These are phyloP conservation scores for Aspergillus novoparasiticus DNA, from an alignment of 2,329 filamentous ascomycete species.

Conservation along the genomic window DNA sequence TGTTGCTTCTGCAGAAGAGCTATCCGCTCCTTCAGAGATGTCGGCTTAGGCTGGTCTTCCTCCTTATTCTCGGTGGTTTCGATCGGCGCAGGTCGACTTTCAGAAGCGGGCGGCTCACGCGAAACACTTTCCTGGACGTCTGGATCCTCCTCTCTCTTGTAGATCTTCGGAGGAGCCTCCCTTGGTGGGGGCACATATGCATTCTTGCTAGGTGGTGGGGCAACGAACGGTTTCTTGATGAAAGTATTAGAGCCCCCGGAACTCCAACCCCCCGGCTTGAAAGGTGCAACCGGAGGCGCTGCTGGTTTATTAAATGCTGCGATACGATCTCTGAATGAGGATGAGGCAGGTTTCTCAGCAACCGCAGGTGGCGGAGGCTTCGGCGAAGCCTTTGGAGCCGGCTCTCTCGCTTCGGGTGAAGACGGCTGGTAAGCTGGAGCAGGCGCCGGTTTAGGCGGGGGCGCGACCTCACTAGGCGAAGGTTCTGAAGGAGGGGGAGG, in stretches of 20 bases:
- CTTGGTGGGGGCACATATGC: constrained; percentile 78
- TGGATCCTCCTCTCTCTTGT: constrained; percentile 85
- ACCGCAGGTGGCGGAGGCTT: constrained; percentile 67
- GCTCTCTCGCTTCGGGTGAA: constrained; percentile 36
- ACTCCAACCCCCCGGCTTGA: constrained; percentile 72
- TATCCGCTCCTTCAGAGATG: constrained; percentile 92
- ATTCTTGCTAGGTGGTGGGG: constrained; percentile 89
- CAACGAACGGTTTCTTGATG: constrained; percentile 96
- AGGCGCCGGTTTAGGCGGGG: constrained; percentile 29
- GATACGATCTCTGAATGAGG: constrained; percentile 91
- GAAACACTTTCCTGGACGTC: constrained; percentile 37
- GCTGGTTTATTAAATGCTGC: constrained; percentile 93
- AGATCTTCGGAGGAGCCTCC: constrained; percentile 74
- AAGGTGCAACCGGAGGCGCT: constrained; percentile 83
- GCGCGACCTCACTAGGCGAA: constrained; percentile 27
- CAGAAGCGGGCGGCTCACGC: constrained; percentile 38
- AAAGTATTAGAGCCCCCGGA: constrained; percentile 66
- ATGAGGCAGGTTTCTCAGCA: constrained; percentile 71
- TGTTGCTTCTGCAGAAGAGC: constrained; percentile 93
- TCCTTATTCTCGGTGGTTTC: constrained; percentile 56
- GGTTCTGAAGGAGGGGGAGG: constrained; percentile 26
- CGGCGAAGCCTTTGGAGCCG: constrained; percentile 45
- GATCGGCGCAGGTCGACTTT: constrained; percentile 34
- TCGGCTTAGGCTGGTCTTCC: constrained; percentile 86
- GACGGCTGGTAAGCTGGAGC: constrained; percentile 34